phyloP scores from a whole-genome alignment of 805 yeast species.

The Zygotorulaspora florentina region DNA sequence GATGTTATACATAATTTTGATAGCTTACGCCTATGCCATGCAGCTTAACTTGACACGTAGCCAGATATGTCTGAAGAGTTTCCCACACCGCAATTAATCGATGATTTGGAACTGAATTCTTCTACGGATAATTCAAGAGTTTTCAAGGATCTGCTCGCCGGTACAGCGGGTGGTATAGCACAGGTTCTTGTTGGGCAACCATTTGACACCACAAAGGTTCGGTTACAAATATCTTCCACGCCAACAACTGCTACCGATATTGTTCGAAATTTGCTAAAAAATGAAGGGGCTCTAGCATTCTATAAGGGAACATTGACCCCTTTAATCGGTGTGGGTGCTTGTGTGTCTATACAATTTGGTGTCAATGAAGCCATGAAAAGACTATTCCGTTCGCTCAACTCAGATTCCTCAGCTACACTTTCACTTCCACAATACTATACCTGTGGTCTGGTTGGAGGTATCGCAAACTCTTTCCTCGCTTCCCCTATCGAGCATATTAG shows the following conservation, averaged over 20 bases:
- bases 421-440: constrained; percentile 63
- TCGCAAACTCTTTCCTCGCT: constrained; percentile 84
- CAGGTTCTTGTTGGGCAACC: constrained; percentile 97
- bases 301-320: constrained; percentile 95
- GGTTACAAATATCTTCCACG: constrained; percentile 83
- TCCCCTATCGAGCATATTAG: constrained; percentile 94
- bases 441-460: constrained; percentile 89
- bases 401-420: constrained; percentile 33
- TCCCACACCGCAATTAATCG: constrained; percentile 33
- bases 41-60: not conserved
- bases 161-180: constrained; percentile 93
- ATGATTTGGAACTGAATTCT: constrained; percentile 24
- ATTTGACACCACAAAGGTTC: constrained; percentile 89
- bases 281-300: constrained; percentile 83
- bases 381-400: constrained; percentile 46
- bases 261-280: constrained; percentile 58
- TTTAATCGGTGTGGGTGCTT: constrained; percentile 92
- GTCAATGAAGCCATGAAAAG: constrained; percentile 94
- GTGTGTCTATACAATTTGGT: constrained; percentile 94
- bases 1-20: not conserved
- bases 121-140: constrained; percentile 24
- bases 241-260: constrained; percentile 71
- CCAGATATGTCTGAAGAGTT: constrained; percentile 33
- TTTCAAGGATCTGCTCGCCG: constrained; percentile 77
- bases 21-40: too few species aligned